Conservation (phyloP, 148 eudicot genomes). For the Cornus controversa region DNA sequence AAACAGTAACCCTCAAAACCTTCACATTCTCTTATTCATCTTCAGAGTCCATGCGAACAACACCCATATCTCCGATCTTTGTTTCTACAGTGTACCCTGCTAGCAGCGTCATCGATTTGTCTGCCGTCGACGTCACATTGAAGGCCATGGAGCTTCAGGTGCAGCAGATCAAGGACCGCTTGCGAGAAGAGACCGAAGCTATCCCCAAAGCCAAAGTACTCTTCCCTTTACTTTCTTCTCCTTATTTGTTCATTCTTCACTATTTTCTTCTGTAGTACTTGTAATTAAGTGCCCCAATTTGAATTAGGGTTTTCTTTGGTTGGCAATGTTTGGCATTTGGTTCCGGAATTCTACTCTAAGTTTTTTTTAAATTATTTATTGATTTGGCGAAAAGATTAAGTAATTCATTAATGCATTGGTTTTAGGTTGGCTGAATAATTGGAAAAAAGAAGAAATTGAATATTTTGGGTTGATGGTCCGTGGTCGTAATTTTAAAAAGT, state of each 20-base stretch:
- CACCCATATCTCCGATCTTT: background rate
- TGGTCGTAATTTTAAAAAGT: background rate
- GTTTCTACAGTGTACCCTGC: conserved; percentile 68
- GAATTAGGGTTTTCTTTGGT: background rate
- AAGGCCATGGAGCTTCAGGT: conserved; percentile 88
- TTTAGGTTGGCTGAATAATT: no score
- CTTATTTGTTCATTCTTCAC: conserved; percentile 1
- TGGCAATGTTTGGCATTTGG: background rate
- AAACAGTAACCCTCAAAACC: conserved; percentile 43
- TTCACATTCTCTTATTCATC: background rate
- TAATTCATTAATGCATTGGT: no score
- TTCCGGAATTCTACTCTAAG: background rate
- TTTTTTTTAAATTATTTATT: no score
- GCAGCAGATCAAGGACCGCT: conserved; percentile 56
- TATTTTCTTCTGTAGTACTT: no score
- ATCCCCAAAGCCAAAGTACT: conserved; percentile 90
- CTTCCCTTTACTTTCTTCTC: background rate
- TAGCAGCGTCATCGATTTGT: conserved; percentile 67
- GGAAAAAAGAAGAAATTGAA: background rate
- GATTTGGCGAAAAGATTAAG: background rate
- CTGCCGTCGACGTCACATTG: conserved; percentile 64
- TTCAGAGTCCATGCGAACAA: background rate
- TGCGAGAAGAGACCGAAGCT: conserved; percentile 77
- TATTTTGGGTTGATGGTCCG: background rate
- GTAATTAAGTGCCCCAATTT: background rate